Evolutionary conservation across 1,284 basidiomycete species (phyloP), one percentile per base, ranked within the genome.

Genomic region (Ceratobasidium sp.): DNA sequence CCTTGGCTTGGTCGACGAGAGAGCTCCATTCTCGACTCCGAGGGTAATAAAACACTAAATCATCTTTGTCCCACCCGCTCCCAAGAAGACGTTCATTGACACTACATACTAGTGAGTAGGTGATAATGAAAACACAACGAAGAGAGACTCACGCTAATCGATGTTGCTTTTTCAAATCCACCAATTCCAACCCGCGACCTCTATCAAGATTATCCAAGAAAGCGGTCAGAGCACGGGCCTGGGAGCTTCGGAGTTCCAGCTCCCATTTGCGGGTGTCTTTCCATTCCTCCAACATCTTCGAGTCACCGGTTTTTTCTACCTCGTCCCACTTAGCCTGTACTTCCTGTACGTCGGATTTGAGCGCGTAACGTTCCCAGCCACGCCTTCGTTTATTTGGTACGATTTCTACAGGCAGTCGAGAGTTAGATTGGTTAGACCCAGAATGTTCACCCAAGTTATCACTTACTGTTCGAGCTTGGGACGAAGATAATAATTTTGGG

Each of bases 11-110:
- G 7, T 73, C 28, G 1, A 79, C 65, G 20, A 77, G 38, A 10
- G 20, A 33, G 33, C 64, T 26, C 73, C 74, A 78, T 26, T 77
- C 70, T 10, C 54, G 52, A 42, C 9, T 67, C 9, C 46, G 23
- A 42, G 9, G 26, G 28, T 33, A 66, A 5, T 15, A 20, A 10
- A 59, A 61, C 6, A 48, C 28, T 7, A 80, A 23, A 40, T 80
- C 79, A 15, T 71, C 64, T 1, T 44, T n/a, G 13, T 66, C 54
- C 78, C 78, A 79, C 28, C 78, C 79, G 6, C 68, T 33, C 59
- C 75, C 75, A 0, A 67, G 4, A 0, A 80, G 62, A 26, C 73
- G 73, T 0, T 52, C 48, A 17, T 75, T n/a, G 48, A 75, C 44
- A 5, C 73, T 75, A n/a, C 23, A 28, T 67, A 50, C 26, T 10